phyloP scores from a whole-genome alignment of 2,329 filamentous ascomycete genomes.

The Arthrobotrys sphaeroides region DNA sequence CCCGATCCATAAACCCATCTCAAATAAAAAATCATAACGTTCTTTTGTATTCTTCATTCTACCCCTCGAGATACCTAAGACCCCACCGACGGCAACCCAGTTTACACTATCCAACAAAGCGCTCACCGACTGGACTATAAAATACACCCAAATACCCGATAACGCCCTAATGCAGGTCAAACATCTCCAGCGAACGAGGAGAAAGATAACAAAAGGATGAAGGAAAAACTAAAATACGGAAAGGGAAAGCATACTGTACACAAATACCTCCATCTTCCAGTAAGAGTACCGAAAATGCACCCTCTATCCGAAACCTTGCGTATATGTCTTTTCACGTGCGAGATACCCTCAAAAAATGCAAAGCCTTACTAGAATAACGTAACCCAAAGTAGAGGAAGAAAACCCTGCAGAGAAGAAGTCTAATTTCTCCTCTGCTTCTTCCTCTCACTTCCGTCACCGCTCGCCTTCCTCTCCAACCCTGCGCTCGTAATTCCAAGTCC shows the following conservation, averaged over 20 bases:
- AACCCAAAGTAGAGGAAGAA: not conserved
- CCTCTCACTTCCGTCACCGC: constrained; percentile 47
- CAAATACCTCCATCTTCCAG: not conserved
- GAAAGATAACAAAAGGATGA: constrained; percentile 9
- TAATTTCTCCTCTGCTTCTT: constrained; percentile 48
- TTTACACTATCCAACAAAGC: no score
- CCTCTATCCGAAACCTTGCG: not conserved
- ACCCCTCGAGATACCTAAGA: not conserved
- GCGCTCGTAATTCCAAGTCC: constrained; percentile 51
- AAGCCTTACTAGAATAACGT: not conserved
- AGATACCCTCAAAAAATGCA: not conserved
- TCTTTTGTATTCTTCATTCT: constrained; percentile 17
- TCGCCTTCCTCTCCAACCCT: constrained; percentile 42
- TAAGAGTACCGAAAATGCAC: not conserved
- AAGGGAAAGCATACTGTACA: constrained; percentile 21
- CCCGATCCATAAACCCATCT: not conserved
- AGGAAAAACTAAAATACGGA: no score
- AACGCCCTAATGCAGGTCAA: constrained; percentile 19
- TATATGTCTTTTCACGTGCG: constrained; percentile 1
- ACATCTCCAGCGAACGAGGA: not conserved
- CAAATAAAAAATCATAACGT: not conserved
- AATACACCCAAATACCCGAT: not conserved
- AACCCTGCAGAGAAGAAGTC: not conserved
- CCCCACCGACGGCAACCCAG: no score
- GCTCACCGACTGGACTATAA: not conserved